Base-by-base conservation (phyloP, 1,284 basidiomycete species). In the Microbotryomycetes sp. region DNA sequence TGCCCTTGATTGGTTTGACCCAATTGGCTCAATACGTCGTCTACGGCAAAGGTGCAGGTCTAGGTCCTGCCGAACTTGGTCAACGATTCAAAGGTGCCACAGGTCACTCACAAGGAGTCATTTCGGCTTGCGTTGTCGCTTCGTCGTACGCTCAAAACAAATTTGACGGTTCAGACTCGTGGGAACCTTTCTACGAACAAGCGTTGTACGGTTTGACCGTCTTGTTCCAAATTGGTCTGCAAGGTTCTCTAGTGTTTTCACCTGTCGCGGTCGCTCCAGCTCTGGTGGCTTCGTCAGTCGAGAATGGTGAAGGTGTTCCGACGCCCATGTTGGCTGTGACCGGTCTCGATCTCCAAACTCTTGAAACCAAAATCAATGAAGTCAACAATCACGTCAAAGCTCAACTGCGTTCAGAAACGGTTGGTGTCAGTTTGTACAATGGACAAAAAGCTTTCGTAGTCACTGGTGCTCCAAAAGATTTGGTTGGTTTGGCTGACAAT, bases 71-170 rank as follows among this genome's bases (percentile, higher is more conserved):
- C 22, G 84, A 92, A 72, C 82, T 96, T 74, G 84, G 88, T 55
- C 78, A 80, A 51, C 83, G 83, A 59, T 82, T 97, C 67, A 81
- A 84, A 31, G 94, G 93, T 56, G 84, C 91, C 5, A 97, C 94
- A 14, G 94, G 94, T 51, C 94, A 98, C 79, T 96, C 92, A 6
- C 94, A 97, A 77, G 96, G 94, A 69, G 84, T 98, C 70, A 86
- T 97, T 60, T 92, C 92, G 23, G 94, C 94, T 25, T 83, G 96
- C 56, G 87, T 85, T 30, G 84, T 97, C 69, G 82, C 92, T 25
- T 69, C 49, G 50, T 32, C 61, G 36, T 66, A 68, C 62, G 63
- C 68, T 6, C 30, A 63, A 1, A 51, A 54, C 15, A 46, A 56
- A 32, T 28, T 29, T 14, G 59, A 55, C 56, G 60, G 49, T 48